Evolutionary conservation across 495 filamentous ascomycete species (phyloP).

Genomic region (Darksidea phi): DNA sequence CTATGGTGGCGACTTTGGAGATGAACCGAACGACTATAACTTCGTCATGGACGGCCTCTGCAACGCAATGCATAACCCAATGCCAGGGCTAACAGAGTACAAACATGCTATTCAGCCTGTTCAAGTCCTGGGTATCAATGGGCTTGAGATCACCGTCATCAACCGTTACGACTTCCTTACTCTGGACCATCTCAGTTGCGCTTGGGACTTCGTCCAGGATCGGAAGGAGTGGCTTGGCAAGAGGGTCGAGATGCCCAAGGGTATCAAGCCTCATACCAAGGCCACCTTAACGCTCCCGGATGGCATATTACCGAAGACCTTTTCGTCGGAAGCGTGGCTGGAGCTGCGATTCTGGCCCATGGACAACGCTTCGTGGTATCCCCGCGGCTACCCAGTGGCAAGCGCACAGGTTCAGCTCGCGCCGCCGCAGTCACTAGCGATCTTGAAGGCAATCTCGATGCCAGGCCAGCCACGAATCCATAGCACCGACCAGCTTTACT

Average conservation of each 20-base stretch:
- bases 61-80: constrained; percentile 57
- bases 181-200: constrained; percentile 48
- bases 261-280: neutral
- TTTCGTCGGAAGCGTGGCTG: constrained; percentile 15
- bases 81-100: constrained; percentile 59
- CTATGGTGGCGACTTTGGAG: constrained; percentile 68
- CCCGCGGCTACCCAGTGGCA: constrained; percentile 9
- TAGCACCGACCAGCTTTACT: no score
- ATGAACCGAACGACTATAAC: constrained; percentile 60
- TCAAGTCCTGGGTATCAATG: constrained; percentile 13
- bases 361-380: constrained; percentile 1
- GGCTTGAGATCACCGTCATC: constrained; percentile 38
- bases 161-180: constrained; percentile 56
- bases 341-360: constrained; percentile 12
- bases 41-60: constrained; percentile 67
- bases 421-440: neutral
- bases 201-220: constrained; percentile 35
- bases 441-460: neutral
- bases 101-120: constrained; percentile 63
- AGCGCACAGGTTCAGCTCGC: constrained; percentile 29
- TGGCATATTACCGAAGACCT: neutral
- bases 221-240: neutral
- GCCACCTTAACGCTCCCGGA: neutral
- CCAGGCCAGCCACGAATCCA: no score
- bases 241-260: no score